phyloP scores from a whole-genome alignment of 164 flowering plant genomes.

The Warburgia ugandensis region DNA sequence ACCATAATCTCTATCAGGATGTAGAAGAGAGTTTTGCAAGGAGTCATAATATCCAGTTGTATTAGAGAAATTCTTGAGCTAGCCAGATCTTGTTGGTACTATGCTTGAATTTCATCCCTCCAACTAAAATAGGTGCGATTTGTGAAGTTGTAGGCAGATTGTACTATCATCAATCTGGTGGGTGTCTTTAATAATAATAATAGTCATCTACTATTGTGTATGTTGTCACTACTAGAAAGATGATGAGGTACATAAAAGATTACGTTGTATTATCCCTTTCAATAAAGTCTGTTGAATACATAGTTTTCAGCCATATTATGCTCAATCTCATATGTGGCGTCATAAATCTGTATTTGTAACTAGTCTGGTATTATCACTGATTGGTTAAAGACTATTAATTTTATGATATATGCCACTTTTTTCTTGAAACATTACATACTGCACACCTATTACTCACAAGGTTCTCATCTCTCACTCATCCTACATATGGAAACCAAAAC shows the following conservation, averaged over 20 bases:
- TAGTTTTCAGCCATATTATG: background rate
- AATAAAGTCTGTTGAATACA: background rate
- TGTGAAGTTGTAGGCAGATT: background rate
- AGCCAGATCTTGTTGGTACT: background rate
- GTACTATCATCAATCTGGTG: background rate
- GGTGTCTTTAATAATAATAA: background rate
- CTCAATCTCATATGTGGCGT: background rate
- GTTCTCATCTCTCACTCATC: background rate
- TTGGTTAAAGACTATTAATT: background rate
- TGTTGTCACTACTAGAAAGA: background rate
- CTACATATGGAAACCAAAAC: conserved; percentile 4
- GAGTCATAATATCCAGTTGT: conserved; percentile 18
- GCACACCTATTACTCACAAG: background rate
- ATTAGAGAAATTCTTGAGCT: background rate
- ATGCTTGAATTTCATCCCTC: background rate
- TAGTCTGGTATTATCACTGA: background rate
- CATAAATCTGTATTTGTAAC: conserved; percentile 2
- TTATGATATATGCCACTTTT: background rate
- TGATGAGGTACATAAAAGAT: background rate
- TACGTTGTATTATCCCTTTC: background rate
- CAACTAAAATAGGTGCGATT: background rate
- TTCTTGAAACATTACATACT: background rate
- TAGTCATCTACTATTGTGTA: background rate
- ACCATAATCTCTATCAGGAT: conserved; percentile 6
- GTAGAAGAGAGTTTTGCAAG: conserved; percentile 9